phyloP scores from a whole-genome alignment of 108 stramenopile species.

The Fistulifera solaris region DNA sequence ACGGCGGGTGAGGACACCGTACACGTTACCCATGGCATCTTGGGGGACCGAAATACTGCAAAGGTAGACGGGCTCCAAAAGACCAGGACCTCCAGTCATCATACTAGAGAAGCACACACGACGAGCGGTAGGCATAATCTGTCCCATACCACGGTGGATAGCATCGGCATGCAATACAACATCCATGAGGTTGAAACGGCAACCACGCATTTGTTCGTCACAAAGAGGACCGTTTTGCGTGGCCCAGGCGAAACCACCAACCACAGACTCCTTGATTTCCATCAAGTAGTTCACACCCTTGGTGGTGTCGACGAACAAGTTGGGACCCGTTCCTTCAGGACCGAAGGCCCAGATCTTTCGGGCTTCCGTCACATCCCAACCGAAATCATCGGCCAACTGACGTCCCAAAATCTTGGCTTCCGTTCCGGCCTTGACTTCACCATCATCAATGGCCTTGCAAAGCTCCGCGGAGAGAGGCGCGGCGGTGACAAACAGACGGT shows the following conservation, averaged over 20 bases:
- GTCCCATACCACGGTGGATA: constrained; percentile 99
- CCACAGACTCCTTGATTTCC: constrained; percentile 99
- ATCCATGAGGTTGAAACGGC: constrained; percentile 97
- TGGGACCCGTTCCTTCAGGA: constrained; percentile 98
- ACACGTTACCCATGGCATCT: constrained; percentile 99
- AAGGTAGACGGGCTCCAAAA: constrained; percentile 98
- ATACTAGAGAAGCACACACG: constrained; percentile 97
- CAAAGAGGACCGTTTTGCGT: constrained; percentile 94
- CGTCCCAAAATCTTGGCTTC: constrained; percentile 93
- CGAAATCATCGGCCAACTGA: constrained; percentile 92
- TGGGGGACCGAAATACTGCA: constrained; percentile 98
- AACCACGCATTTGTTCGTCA: constrained; percentile 97
- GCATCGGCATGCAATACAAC: constrained; percentile 99
- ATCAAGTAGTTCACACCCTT: constrained; percentile 99
- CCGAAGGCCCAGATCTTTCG: constrained; percentile 99
- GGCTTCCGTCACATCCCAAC: constrained; percentile 96
- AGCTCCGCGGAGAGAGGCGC: constrained; percentile 82
- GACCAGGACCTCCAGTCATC: constrained; percentile 83
- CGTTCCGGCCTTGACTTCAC: constrained; percentile 78
- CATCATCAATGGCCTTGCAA: constrained; percentile 93
- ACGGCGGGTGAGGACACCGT: constrained; percentile 97
- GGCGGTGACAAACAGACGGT: constrained; percentile 96
- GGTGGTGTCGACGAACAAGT: constrained; percentile 97
- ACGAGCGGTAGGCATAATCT: constrained; percentile 99
- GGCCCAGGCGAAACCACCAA: constrained; percentile 99